A percentile compares a stretch with the other conserved stretches of the same genome.
Evolutionary conservation across 495 filamentous ascomycete genomes (phyloP).

Genomic region (Penicillium angulare): DNA sequence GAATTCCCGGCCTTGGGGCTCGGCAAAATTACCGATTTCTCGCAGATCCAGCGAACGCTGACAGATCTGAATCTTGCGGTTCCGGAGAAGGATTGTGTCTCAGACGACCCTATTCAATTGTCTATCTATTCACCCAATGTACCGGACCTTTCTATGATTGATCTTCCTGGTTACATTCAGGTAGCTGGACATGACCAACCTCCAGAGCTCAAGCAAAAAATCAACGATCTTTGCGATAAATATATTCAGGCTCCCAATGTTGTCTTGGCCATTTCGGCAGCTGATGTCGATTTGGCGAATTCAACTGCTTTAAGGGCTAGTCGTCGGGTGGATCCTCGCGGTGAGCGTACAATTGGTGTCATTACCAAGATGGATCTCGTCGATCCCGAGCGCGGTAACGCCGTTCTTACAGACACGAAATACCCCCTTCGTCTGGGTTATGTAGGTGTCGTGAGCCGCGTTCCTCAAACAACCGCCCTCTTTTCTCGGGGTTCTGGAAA

Average conservation of each 20-base stretch:
- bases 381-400: constrained; percentile 72
- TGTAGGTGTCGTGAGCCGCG: constrained; percentile 87
- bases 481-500: constrained; percentile 84
- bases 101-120: constrained; percentile 94
- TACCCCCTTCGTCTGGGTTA: constrained; percentile 96
- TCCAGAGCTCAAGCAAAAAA: constrained; percentile 89
- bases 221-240: constrained; percentile 94
- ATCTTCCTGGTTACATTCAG: constrained; percentile 96
- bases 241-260: constrained; percentile 97
- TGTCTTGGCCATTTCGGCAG: constrained; percentile 94
- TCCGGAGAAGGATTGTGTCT: constrained; percentile 83
- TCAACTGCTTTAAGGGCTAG: constrained; percentile 91
- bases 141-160: constrained; percentile 93
- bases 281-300: constrained; percentile 95
- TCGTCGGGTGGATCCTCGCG: constrained; percentile 86
- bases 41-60: constrained; percentile 85
- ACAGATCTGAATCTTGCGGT: constrained; percentile 95
- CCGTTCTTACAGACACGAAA: constrained; percentile 81
- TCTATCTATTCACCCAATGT: constrained; percentile 94
- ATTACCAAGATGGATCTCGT: constrained; percentile 99
- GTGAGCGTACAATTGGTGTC: constrained; percentile 95
- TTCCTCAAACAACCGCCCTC: constrained; percentile 69
- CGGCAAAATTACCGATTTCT: constrained; percentile 90
- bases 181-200: constrained; percentile 90
- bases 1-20: constrained; percentile 93